A percentile compares a stretch with the other conserved stretches of the same genome.
Conservation (phyloP, 2,329 filamentous ascomycete species). For the Periconia macrospinosa region DNA sequence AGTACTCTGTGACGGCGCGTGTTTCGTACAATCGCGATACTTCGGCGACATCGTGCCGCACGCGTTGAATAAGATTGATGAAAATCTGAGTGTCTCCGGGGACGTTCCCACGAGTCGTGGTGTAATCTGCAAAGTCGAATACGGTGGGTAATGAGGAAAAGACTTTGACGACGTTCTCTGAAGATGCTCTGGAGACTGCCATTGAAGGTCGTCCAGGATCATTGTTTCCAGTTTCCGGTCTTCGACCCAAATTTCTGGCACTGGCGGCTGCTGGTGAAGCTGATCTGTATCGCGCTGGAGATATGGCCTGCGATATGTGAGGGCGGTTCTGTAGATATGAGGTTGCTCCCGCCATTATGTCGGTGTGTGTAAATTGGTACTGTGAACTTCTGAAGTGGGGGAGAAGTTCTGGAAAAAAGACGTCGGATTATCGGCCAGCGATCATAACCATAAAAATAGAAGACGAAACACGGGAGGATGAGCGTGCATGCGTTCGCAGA, state of each 20-base stretch:
- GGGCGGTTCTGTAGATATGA: conserved; percentile 24
- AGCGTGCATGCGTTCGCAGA: not conserved
- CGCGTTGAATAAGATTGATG: conserved; percentile 27
- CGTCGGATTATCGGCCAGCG: not conserved
- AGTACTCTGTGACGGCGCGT: conserved; percentile 21
- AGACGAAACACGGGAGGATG: conserved; percentile 1
- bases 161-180: conserved; percentile 11
- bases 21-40: conserved; percentile 28
- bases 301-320: conserved; percentile 5
- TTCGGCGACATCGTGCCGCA: conserved; percentile 29
- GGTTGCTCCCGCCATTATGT: conserved; percentile 14
- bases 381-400: not conserved
- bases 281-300: not conserved
- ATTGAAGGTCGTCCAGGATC: conserved; percentile 11
- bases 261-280: too few relatives aligned
- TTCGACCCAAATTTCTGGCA: not conserved
- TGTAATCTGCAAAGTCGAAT: conserved; percentile 32
- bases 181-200: conserved; percentile 3
- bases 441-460: conserved; percentile 1
- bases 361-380: not conserved
- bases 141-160: conserved; percentile 26
- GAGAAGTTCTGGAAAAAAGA: not conserved
- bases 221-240: conserved; percentile 5
- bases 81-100: conserved; percentile 27
- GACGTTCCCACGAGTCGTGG: conserved; percentile 18